These are phyloP conservation scores for Cenchrus fungigraminus DNA, from an alignment of 176 grass and related monocot genomes.

Conservation along the genomic window DNA sequence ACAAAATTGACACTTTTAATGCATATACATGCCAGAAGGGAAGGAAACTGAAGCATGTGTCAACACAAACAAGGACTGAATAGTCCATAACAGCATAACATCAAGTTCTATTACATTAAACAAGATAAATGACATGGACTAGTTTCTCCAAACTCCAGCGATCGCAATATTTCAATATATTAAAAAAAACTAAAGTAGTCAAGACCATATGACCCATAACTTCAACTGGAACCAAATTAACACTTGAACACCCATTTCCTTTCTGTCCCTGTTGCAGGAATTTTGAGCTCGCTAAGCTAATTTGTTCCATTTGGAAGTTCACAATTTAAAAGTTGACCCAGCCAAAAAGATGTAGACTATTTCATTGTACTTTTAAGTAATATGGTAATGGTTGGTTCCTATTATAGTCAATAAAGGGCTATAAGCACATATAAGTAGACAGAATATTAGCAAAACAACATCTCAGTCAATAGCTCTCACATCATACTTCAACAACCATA, in stretches of 20 bases:
- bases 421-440: neutral
- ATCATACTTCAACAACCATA: neutral
- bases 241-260: neutral
- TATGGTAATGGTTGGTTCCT: neutral
- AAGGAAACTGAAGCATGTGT: neutral
- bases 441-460: neutral
- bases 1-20: neutral
- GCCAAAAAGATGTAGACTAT: neutral
- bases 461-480: neutral
- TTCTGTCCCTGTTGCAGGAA: neutral
- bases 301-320: neutral
- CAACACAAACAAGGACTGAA: neutral
- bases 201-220: neutral
- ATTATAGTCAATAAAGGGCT: neutral
- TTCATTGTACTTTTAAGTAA: neutral
- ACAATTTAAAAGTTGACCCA: conserved; percentile 15
- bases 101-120: neutral
- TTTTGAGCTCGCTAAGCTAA: neutral
- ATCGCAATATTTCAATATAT: conserved; percentile 14
- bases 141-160: conserved; percentile 1
- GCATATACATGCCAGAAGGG: conserved; percentile 2
- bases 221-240: conserved; percentile 23
- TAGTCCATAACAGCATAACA: neutral
- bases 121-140: conserved; percentile 8
- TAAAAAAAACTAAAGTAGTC: conserved; percentile 3